Evolutionary conservation across 2,329 filamentous ascomycete genomes (phyloP).

Genomic region (Beauveria bassiana): DNA sequence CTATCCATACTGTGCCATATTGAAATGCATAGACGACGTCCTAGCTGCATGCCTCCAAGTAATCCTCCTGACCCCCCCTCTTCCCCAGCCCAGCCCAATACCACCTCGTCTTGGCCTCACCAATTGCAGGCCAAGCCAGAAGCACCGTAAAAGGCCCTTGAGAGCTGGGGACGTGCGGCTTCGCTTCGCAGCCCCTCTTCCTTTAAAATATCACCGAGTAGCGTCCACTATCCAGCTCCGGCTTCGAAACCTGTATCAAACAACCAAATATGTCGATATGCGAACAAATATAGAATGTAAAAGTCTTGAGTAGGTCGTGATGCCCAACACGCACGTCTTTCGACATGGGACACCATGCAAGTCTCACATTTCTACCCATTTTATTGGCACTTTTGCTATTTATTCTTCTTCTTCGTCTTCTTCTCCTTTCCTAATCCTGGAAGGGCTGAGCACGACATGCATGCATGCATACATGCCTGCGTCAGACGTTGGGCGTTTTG

Average conservation of each 20-base stretch:
- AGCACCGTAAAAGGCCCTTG: background rate
- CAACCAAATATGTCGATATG: no score
- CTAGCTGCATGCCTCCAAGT: background rate
- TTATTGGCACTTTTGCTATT: background rate
- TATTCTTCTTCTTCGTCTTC: background rate
- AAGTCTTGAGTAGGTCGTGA: no score
- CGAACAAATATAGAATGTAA: no score
- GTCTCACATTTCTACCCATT: background rate
- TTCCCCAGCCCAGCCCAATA: background rate
- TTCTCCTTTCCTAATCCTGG: background rate
- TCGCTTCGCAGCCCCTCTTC: no score
- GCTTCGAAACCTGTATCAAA: no score
- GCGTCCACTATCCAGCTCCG: background rate
- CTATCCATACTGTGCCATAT: no score
- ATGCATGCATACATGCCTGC: slow-evolving; percentile 1
- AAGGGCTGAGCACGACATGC: slow-evolving; percentile 8
- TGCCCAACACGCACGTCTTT: no score
- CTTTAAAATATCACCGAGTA: no score
- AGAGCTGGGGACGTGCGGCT: background rate
- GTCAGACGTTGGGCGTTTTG: background rate
- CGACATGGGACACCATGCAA: no score
- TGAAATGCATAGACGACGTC: no score
- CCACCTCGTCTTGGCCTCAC: background rate
- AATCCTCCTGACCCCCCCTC: background rate
- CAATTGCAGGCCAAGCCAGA: background rate